A percentile compares a stretch with the other conserved stretches of the same genome.
Conservation (phyloP, 73 alveolate species). For the Tetrahymena elliotti region DNA sequence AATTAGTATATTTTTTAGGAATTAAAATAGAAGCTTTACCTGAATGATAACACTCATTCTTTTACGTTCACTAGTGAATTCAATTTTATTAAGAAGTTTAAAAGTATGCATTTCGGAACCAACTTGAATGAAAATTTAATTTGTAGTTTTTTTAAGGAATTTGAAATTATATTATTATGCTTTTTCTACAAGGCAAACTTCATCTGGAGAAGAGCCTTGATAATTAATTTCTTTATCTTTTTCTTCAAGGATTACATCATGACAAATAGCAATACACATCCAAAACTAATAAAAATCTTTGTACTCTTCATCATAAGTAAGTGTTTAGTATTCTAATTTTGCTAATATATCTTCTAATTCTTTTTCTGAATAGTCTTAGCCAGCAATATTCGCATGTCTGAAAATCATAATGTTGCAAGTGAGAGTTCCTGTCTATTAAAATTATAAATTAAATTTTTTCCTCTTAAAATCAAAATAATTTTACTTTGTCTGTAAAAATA, state of each 20-base stretch:
- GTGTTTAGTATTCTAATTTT: constrained; percentile 4
- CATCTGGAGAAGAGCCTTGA: constrained; percentile 92
- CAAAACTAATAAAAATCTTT: constrained; percentile 59
- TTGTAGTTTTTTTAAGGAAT: constrained; percentile 30
- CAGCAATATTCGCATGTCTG: constrained; percentile 21
- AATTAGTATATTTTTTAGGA: neutral
- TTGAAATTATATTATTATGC: constrained; percentile 74
- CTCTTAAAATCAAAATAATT: neutral
- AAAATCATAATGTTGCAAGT: constrained; percentile 43
- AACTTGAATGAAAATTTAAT: constrained; percentile 47
- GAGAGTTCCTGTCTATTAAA: constrained; percentile 33
- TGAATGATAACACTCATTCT: constrained; percentile 73
- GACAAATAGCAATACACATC: constrained; percentile 51
- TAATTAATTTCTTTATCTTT: constrained; percentile 46
- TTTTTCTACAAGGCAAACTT: constrained; percentile 77
- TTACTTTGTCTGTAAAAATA: constrained; percentile 60
- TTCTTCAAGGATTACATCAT: constrained; percentile 65
- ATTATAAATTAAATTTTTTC: too few species aligned
- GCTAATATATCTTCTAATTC: constrained; percentile 12
- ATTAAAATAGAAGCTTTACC: neutral
- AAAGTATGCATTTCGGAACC: constrained; percentile 47
- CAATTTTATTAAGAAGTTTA: constrained; percentile 65
- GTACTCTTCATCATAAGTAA: constrained; percentile 16
- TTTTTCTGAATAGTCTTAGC: constrained; percentile 5
- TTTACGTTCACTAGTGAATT: constrained; percentile 84